Conservation (phyloP, 805 yeast genomes). For the Nakazawaea holstii region DNA sequence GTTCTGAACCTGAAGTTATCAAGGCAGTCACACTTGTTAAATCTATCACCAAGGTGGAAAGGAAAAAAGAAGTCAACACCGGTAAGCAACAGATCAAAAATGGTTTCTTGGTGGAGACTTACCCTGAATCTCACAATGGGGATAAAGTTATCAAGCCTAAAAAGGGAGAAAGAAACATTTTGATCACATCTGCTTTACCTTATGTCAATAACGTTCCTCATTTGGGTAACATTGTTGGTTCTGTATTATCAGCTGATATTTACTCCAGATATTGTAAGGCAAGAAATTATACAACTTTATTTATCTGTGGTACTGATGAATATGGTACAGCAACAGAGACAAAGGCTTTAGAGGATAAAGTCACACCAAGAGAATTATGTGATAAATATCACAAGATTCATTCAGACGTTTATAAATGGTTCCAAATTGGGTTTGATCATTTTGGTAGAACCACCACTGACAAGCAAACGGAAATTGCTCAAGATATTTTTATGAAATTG, state of each 20-base stretch:
- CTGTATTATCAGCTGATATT: conserved; percentile 91
- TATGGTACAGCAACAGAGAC: conserved; percentile 99
- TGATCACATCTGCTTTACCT: conserved; percentile 95
- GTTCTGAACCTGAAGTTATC: conserved; percentile 31
- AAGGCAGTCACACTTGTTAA: conserved; percentile 42
- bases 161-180: conserved; percentile 67
- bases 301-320: conserved; percentile 96
- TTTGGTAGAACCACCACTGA: conserved; percentile 96
- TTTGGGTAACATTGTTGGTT: conserved; percentile 94
- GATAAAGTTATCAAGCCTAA: conserved; percentile 53
- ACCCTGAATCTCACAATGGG: conserved; percentile 14
- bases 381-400: conserved; percentile 86
- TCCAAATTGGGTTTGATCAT: conserved; percentile 87
- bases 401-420: conserved; percentile 92
- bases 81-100: conserved; percentile 23
- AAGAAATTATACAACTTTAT: conserved; percentile 82
- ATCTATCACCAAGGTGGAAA: conserved; percentile 37
- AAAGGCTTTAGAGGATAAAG: conserved; percentile 90
- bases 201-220: conserved; percentile 98
- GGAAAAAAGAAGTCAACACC: conserved; percentile 36
- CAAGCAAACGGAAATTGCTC: conserved; percentile 91
- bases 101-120: conserved; percentile 13
- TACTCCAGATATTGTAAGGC: conserved; percentile 85
- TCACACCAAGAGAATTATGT: conserved; percentile 84
- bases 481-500: conserved; percentile 79